phyloP scores from a whole-genome alignment of 2,329 filamentous ascomycete species.

The Esteya vermicola region DNA sequence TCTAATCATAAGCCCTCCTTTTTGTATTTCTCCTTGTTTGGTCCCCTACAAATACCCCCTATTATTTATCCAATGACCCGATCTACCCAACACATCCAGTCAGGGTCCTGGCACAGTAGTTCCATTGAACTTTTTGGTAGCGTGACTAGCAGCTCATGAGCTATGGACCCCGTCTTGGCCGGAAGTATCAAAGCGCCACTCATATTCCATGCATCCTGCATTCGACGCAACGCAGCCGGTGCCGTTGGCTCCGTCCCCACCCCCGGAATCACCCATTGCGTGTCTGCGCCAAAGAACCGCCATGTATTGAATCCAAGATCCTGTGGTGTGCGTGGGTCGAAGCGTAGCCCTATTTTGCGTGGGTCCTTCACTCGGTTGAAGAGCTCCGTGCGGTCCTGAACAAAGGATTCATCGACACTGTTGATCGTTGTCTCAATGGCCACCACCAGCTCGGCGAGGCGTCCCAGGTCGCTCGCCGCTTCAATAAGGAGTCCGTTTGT shows the following conservation, averaged over 20 bases:
- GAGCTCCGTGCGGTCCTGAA: slow-evolving; percentile 22
- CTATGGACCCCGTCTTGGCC: slow-evolving; percentile 10
- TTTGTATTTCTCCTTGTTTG: too few relatives aligned
- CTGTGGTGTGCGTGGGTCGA: slow-evolving; percentile 24
- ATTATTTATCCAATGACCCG: slow-evolving; percentile 6
- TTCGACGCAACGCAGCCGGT: slow-evolving; percentile 18
- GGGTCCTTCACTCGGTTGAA: slow-evolving; percentile 23
- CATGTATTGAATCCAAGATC: slow-evolving; percentile 30
- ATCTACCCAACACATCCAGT: slow-evolving; percentile 17
- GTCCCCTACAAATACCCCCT: too few relatives aligned
- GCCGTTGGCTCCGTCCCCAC: not conserved
- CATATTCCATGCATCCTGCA: slow-evolving; percentile 16
- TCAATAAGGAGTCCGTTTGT: slow-evolving; percentile 12
- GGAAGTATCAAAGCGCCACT: slow-evolving; percentile 19
- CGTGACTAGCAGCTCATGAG: slow-evolving; percentile 18
- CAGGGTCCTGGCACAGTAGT: slow-evolving; percentile 12
- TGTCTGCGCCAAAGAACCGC: slow-evolving; percentile 27
- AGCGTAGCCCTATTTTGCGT: slow-evolving; percentile 23
- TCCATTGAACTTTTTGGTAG: slow-evolving; percentile 17
- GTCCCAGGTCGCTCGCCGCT: slow-evolving; percentile 10
- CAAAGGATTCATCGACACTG: slow-evolving; percentile 25
- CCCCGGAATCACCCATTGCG: slow-evolving; percentile 20
- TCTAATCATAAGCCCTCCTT: too few relatives aligned
- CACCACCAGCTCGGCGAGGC: slow-evolving; percentile 17
- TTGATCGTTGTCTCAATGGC: slow-evolving; percentile 17